These are phyloP conservation scores for Heteromeles arbutifolia DNA, from an alignment of 306 rosid genomes.

Conservation along the genomic window DNA sequence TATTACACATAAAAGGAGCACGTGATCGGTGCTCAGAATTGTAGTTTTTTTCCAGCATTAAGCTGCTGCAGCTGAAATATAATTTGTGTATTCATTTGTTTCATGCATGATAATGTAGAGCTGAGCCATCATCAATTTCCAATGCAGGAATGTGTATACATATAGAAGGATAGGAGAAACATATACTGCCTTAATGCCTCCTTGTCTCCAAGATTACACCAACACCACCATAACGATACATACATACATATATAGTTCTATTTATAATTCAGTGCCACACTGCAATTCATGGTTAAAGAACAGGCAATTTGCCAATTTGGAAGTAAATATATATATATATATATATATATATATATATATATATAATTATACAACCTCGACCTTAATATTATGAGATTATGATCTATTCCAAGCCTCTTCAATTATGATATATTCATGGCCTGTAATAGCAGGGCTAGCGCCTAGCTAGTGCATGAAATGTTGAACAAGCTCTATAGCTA, in stretches of 20 bases:
- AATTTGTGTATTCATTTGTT: neutral
- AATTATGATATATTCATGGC: neutral
- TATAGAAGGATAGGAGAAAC: neutral
- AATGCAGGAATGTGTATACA: constrained; percentile 1
- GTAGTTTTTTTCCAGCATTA: neutral
- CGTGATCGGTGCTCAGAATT: constrained; percentile 15
- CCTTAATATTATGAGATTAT: neutral
- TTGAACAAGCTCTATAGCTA: no score
- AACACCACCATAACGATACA: constrained; percentile 15
- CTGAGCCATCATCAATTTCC: constrained; percentile 25
- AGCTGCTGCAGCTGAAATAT: neutral
- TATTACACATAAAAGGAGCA: neutral
- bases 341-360: neutral
- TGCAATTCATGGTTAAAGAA: neutral
- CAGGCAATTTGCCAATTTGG: neutral
- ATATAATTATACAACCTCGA: neutral
- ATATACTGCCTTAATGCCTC: constrained; percentile 24
- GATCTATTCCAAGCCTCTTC: neutral
- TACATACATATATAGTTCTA: neutral
- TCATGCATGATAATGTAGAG: neutral
- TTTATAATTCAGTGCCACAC: neutral
- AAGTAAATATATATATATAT: neutral
- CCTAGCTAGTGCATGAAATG: neutral
- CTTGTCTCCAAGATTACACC: constrained; percentile 27
- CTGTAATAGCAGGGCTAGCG: neutral